Percentiles rank a stretch among this genome's conserved stretches.
Conservation (phyloP, 768 basidiomycete genomes). For the Rhizopogon salebrosus region DNA sequence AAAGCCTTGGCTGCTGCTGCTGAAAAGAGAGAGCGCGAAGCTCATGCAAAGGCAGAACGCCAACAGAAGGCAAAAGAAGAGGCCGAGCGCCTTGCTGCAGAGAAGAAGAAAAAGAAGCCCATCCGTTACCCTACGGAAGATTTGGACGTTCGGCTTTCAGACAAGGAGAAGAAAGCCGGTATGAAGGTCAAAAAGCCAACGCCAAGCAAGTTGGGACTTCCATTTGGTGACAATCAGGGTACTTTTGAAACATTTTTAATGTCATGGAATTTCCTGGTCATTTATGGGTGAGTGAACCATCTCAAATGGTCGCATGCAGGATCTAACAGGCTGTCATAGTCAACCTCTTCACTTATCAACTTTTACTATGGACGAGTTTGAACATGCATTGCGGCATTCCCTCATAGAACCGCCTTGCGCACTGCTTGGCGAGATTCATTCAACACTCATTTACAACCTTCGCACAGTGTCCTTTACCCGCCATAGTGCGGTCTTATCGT, state of each 20-base stretch:
- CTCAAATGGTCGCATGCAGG: background rate
- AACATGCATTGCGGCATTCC: slow-evolving; percentile 78
- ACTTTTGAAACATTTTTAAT: slow-evolving; percentile 83
- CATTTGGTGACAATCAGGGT: slow-evolving; percentile 60
- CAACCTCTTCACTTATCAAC: slow-evolving; percentile 83
- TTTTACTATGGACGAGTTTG: slow-evolving; percentile 91
- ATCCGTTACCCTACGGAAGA: slow-evolving; percentile 93
- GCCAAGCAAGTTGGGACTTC: slow-evolving; percentile 55
- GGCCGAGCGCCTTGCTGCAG: slow-evolving; percentile 63
- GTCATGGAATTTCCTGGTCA: slow-evolving; percentile 91
- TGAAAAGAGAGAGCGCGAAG: slow-evolving; percentile 67
- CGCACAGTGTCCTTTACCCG: slow-evolving; percentile 77
- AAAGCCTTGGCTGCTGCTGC: slow-evolving; percentile 32
- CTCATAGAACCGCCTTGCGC: slow-evolving; percentile 62
- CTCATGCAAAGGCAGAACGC: slow-evolving; percentile 63
- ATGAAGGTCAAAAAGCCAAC: slow-evolving; percentile 61
- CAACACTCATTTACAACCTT: slow-evolving; percentile 82
- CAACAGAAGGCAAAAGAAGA: slow-evolving; percentile 64
- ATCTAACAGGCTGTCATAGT: slow-evolving; percentile 35
- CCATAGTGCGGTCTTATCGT: slow-evolving; percentile 68
- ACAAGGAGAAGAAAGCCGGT: slow-evolving; percentile 81
- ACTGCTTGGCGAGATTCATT: slow-evolving; percentile 85
- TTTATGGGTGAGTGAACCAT: slow-evolving; percentile 70
- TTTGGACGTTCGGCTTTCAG: slow-evolving; percentile 72
- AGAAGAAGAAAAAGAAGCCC: slow-evolving; percentile 86